Evolutionary conservation across 495 filamentous ascomycete species (phyloP), one percentile per base, ranked within the genome.

Genomic region (Coniosporium apollinis): DNA sequence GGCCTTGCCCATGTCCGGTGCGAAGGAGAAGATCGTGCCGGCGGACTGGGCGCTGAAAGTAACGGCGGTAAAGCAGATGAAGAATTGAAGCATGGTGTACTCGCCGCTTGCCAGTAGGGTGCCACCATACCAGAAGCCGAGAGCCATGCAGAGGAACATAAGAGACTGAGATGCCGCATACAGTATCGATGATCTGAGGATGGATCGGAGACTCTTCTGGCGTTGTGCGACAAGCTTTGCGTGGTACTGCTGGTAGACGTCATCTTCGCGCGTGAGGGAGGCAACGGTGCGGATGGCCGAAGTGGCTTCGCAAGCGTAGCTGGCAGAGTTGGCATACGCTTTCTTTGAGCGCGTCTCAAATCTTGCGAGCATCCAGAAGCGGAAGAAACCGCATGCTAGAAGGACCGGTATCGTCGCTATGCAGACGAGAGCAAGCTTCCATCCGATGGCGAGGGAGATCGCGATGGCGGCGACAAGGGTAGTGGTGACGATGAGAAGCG

Each of bases 61-160:
- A 46, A 89, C 67, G 22, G 82, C 63, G 21, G 68, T 61, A 59
- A 85, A 93, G 42, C 78, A 80, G 39, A 93, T 59, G 55, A 92
- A 94, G 64, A 91, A 93, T 34, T 79, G 74, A 47, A 82, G 76
- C 50, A 82, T 67, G 37, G 58, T 82, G 43, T 73, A 73, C 52
- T 92, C 77, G 19, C 52, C 43, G 21, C 65, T 65, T n/a, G 67
- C 70, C 28, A 94, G 76, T 25, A 89, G 64, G 2, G 67, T 75
- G 20, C 84, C 85, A 33, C 86, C 86, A 46, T 89, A 93, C 83
- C 83, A 93, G 60, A 93, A 94, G 1, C 77, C 84, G n/a, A 94
- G 72, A 6, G 82, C 86, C 31, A 82, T 70, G 45, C 74, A 82
- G 30, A 84, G 66, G 63, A 92, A 87, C 48, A 76, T 70, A 29